A percentile compares a stretch with the other conserved stretches of the same genome.
These are phyloP conservation scores for Eragrostis nindensis DNA, from an alignment of 176 grass and related monocot genomes.

Conservation along the genomic window DNA sequence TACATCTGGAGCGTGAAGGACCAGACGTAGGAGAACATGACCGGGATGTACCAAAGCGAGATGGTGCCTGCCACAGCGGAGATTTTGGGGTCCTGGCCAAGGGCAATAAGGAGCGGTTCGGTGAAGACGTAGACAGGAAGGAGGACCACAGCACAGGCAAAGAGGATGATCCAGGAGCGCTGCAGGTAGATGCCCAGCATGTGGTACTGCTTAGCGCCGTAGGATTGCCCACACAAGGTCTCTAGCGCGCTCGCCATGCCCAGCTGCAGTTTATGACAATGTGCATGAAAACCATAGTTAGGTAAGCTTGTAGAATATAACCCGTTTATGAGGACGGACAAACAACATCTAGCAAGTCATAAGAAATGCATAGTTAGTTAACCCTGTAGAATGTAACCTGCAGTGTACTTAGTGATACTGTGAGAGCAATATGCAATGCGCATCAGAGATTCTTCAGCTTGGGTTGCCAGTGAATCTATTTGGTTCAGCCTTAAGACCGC, in stretches of 20 bases:
- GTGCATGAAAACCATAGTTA: not conserved
- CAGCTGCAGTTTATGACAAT: slow-evolving; percentile 36
- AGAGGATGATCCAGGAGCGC: slow-evolving; percentile 80
- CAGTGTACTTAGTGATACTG: no score
- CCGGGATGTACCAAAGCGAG: slow-evolving; percentile 69
- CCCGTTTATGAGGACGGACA: no score
- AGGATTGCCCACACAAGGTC: slow-evolving; percentile 75
- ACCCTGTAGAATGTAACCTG: no score
- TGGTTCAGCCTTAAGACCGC: not conserved
- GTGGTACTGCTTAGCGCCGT: slow-evolving; percentile 66
- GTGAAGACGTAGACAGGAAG: slow-evolving; percentile 73
- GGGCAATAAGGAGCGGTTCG: slow-evolving; percentile 50
- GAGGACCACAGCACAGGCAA: slow-evolving; percentile 27
- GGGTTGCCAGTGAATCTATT: not conserved
- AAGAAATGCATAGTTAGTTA: not conserved
- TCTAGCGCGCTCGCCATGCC: slow-evolving; percentile 84
- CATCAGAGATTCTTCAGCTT: not conserved
- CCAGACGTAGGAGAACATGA: slow-evolving; percentile 62
- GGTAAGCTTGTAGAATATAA: not conserved
- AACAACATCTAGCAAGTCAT: no score
- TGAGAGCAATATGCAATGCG: not conserved
- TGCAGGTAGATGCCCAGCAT: slow-evolving; percentile 80
- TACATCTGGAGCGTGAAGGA: slow-evolving; percentile 81
- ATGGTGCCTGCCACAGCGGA: slow-evolving; percentile 52
- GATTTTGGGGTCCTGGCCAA: slow-evolving; percentile 67